phyloP scores from a whole-genome alignment of 2,329 filamentous ascomycete genomes.

The Fusarium newnesense region DNA sequence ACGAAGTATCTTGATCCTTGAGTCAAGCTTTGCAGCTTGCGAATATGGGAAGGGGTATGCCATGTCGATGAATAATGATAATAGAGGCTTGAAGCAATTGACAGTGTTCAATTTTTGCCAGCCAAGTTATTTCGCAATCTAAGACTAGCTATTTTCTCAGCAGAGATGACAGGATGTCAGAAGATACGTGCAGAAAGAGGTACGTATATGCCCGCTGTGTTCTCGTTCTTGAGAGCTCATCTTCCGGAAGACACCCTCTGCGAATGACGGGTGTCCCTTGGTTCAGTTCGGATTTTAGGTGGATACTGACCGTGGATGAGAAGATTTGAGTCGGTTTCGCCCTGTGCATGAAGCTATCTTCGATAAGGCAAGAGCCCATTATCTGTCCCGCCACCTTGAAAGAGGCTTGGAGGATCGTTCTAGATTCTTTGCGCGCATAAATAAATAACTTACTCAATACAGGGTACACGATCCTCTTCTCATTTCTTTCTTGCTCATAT shows the following conservation, averaged over 20 bases:
- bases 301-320: background rate
- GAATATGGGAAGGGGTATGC: conserved; percentile 3
- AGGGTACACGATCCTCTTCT: background rate
- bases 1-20: conserved; percentile 1
- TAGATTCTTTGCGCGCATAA: background rate
- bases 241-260: fast-evolving
- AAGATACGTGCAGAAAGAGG: background rate
- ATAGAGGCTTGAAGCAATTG: fast-evolving
- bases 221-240: background rate
- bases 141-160: too few relatives aligned
- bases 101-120: fast-evolving
- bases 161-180: background rate
- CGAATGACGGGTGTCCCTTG: fast-evolving
- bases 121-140: too few relatives aligned
- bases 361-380: background rate
- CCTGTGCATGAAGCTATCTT: background rate
- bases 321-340: conserved; percentile 9
- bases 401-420: background rate
- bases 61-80: background rate
- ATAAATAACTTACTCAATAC: background rate
- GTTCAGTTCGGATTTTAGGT: background rate
- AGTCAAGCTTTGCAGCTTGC: conserved; percentile 3
- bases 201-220: background rate
- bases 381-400: background rate
- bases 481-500: background rate